Evolutionary conservation across 352 stramenopile species (phyloP).

Genomic region (Globisporangium spinosum): DNA sequence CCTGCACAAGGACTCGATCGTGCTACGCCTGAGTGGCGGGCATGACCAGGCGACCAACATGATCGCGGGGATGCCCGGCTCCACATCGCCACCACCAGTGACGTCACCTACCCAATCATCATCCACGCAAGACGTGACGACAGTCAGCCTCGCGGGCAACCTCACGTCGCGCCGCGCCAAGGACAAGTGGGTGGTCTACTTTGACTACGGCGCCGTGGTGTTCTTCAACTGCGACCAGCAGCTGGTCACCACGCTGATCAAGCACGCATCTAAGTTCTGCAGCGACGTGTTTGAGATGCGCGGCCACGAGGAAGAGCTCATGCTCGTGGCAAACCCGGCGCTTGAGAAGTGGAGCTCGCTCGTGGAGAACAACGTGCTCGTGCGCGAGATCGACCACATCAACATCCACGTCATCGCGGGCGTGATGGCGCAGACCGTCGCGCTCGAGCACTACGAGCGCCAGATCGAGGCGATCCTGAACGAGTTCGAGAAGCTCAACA

Average conservation of each 20-base stretch:
- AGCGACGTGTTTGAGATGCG: slow-evolving; percentile 76
- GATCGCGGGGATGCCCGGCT: slow-evolving; percentile 28
- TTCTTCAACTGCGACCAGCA: slow-evolving; percentile 90
- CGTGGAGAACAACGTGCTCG: slow-evolving; percentile 80
- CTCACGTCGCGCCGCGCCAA: slow-evolving; percentile 72
- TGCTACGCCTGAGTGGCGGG: slow-evolving; percentile 47
- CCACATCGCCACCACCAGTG: slow-evolving; percentile 11
- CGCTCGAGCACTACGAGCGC: slow-evolving; percentile 95
- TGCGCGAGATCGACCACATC: slow-evolving; percentile 80
- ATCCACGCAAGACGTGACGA: slow-evolving; percentile 30
- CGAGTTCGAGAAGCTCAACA: slow-evolving; percentile 94
- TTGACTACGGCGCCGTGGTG: slow-evolving; percentile 91
- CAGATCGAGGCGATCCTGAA: slow-evolving; percentile 93
- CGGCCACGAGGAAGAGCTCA: slow-evolving; percentile 74
- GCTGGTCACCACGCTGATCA: slow-evolving; percentile 67
- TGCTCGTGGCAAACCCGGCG: slow-evolving; percentile 62
- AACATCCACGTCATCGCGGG: slow-evolving; percentile 92
- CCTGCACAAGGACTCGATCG: slow-evolving; percentile 80
- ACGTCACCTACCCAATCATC: slow-evolving; percentile 3
- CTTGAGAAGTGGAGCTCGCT: slow-evolving; percentile 76
- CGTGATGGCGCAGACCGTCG: slow-evolving; percentile 94
- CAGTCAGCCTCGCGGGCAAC: slow-evolving; percentile 46
- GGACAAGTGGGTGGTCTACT: slow-evolving; percentile 92
- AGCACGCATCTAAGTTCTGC: slow-evolving; percentile 74
- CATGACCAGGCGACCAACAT: slow-evolving; percentile 31